Evolutionary conservation across 116 monocot species (phyloP).

Genomic region (Papilionanthe hybrid): DNA sequence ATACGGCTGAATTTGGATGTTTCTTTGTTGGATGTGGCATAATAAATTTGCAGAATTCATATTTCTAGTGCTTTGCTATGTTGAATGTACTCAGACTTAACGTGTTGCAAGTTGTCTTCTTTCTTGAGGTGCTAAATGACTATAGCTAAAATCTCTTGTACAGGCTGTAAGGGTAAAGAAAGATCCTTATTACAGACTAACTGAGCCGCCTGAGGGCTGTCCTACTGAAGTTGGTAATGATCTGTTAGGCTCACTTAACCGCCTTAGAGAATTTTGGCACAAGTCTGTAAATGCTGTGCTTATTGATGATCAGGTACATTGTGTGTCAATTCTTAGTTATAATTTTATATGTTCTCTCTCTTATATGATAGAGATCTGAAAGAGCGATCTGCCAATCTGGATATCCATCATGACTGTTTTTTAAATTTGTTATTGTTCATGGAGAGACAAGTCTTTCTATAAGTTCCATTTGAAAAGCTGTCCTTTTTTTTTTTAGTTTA

Average conservation of each 20-base stretch:
- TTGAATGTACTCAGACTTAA: background rate
- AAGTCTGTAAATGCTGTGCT: constrained; percentile 55
- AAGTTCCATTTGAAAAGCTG: background rate
- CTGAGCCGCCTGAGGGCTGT: constrained; percentile 46
- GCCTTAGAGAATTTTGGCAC: constrained; percentile 69
- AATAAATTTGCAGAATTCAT: background rate
- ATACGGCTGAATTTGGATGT: background rate
- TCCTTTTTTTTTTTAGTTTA: background rate
- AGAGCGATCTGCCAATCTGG: background rate
- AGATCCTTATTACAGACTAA: constrained; percentile 26
- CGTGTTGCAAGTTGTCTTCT: background rate
- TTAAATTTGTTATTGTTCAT: background rate
- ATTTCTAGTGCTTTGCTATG: background rate
- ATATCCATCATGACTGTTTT: background rate
- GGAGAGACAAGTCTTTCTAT: background rate
- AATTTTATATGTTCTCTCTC: background rate
- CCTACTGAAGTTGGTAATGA: constrained; percentile 38
- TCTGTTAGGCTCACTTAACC: constrained; percentile 49
- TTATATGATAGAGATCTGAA: background rate
- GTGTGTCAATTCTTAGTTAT: background rate
- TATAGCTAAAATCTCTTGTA: constrained; percentile 2
- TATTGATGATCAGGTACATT: constrained; percentile 63
- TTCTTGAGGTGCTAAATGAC: background rate
- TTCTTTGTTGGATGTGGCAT: background rate
- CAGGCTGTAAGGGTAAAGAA: constrained; percentile 34